A percentile compares a stretch with the other conserved stretches of the same genome.
Evolutionary conservation across 2,329 filamentous ascomycete genomes (phyloP).

Genomic region (Macrophomina phaseolina): DNA sequence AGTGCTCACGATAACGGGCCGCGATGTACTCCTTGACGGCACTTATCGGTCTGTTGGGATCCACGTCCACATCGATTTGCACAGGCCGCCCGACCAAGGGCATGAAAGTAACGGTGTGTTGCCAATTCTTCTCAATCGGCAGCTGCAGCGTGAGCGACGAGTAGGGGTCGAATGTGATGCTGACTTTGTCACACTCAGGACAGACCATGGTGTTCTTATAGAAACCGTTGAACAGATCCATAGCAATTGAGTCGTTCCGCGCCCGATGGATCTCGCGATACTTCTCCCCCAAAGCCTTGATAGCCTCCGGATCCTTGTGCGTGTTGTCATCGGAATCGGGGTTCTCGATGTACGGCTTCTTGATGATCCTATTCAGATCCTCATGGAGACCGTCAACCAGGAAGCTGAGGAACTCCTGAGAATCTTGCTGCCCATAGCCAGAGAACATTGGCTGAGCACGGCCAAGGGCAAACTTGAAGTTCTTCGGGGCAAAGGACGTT

Average conservation of each 20-base stretch:
- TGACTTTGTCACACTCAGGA: slow-evolving; percentile 89
- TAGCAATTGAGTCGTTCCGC: slow-evolving; percentile 92
- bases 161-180: slow-evolving; percentile 98
- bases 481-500: slow-evolving; percentile 74
- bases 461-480: slow-evolving; percentile 84
- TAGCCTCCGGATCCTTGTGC: slow-evolving; percentile 79
- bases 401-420: slow-evolving; percentile 95
- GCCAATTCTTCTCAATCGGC: slow-evolving; percentile 84
- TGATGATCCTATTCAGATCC: slow-evolving; percentile 89
- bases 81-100: slow-evolving; percentile 75
- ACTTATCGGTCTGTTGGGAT: slow-evolving; percentile 74
- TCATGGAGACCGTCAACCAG: slow-evolving; percentile 93
- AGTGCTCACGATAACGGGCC: slow-evolving; percentile 53
- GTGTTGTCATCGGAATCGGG: slow-evolving; percentile 97
- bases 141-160: slow-evolving; percentile 91
- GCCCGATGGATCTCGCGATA: slow-evolving; percentile 92
- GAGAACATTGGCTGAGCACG: slow-evolving; percentile 84
- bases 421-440: slow-evolving; percentile 95
- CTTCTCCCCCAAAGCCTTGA: slow-evolving; percentile 82
- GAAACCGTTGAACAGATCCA: slow-evolving; percentile 94
- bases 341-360: slow-evolving; percentile 97
- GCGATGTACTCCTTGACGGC: slow-evolving; percentile 68
- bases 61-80: slow-evolving; percentile 76
- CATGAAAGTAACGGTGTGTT: slow-evolving; percentile 74
- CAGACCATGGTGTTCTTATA: slow-evolving; percentile 98